Evolutionary conservation across 2,329 filamentous ascomycete species (phyloP).

Genomic region (Talaromyces sp.): DNA sequence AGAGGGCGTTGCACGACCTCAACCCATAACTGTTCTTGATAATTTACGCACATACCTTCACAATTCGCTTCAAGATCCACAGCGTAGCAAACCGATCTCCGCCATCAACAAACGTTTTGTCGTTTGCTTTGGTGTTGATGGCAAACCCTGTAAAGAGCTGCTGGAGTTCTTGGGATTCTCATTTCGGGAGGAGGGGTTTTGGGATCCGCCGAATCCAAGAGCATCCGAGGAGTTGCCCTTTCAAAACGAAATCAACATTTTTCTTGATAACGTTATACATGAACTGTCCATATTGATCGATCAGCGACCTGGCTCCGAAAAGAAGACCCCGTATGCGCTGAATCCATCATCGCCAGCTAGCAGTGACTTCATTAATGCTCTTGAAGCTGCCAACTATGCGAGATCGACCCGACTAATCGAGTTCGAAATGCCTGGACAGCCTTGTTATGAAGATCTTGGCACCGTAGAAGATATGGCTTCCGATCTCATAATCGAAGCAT

Average conservation of each 20-base stretch:
- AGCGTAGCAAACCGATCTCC: constrained; percentile 52
- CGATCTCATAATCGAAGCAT: constrained; percentile 57
- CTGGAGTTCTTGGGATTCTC: constrained; percentile 56
- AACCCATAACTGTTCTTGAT: constrained; percentile 51
- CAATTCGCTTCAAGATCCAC: constrained; percentile 51
- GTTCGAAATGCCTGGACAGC: constrained; percentile 20
- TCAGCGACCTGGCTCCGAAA: constrained; percentile 37
- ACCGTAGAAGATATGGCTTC: constrained; percentile 59
- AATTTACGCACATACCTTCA: constrained; percentile 56
- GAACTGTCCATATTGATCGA: constrained; percentile 54
- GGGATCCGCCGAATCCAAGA: constrained; percentile 40
- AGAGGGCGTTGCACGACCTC: constrained; percentile 48
- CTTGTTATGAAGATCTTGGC: constrained; percentile 60
- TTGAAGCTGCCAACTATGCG: constrained; percentile 32
- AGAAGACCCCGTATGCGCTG: constrained; percentile 30
- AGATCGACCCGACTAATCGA: constrained; percentile 24
- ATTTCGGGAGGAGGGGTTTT: constrained; percentile 37
- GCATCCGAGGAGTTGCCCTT: constrained; percentile 33
- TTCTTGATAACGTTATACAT: constrained; percentile 56
- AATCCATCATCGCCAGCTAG: constrained; percentile 31
- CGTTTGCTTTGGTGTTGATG: constrained; percentile 57
- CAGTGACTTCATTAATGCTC: constrained; percentile 34
- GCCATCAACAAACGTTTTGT: constrained; percentile 60
- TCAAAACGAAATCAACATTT: constrained; percentile 37
- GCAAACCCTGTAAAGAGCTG: constrained; percentile 49